Percentiles rank a stretch among this genome's conserved stretches.
Conservation (phyloP, 2,329 filamentous ascomycete species). For the Teratosphaeria gauchensis region DNA sequence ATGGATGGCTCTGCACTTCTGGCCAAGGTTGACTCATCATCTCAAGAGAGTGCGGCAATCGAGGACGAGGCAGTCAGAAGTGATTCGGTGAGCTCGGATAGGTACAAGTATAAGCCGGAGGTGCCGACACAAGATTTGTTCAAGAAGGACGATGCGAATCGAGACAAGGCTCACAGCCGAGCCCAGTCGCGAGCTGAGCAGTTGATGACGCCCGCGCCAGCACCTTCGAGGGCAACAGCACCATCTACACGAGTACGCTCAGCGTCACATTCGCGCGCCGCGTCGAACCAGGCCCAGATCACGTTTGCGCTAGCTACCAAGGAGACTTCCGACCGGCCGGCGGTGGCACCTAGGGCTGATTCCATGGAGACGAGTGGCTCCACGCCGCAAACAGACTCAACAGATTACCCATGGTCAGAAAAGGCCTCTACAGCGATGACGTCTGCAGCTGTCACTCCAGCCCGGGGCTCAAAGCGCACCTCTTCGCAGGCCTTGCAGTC, state of each 20-base stretch:
- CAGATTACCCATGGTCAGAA: conserved; percentile 28
- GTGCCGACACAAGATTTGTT: conserved; percentile 14
- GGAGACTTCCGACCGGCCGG: conserved; percentile 20
- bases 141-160: conserved; percentile 3
- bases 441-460: conserved; percentile 32
- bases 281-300: conserved; percentile 18
- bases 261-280: conserved; percentile 11
- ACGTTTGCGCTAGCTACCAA: conserved; percentile 16
- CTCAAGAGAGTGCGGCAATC: conserved; percentile 5
- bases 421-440: conserved; percentile 32
- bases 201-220: conserved; percentile 15
- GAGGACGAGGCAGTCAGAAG: conserved; percentile 2
- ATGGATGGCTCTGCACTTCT: conserved; percentile 2
- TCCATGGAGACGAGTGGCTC: conserved; percentile 25
- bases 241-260: conserved; percentile 11
- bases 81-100: conserved; percentile 9
- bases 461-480: conserved; percentile 30
- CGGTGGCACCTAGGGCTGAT: conserved; percentile 14
- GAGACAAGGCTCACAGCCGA: conserved; percentile 2
- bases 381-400: conserved; percentile 34
- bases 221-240: neutral
- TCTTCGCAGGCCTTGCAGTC: conserved; percentile 27
- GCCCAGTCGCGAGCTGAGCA: conserved; percentile 19
- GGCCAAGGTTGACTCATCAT: conserved; percentile 3
- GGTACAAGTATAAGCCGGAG: conserved; percentile 11